phyloP scores from a whole-genome alignment of 345 rosid genomes.

The Populus nigra region DNA sequence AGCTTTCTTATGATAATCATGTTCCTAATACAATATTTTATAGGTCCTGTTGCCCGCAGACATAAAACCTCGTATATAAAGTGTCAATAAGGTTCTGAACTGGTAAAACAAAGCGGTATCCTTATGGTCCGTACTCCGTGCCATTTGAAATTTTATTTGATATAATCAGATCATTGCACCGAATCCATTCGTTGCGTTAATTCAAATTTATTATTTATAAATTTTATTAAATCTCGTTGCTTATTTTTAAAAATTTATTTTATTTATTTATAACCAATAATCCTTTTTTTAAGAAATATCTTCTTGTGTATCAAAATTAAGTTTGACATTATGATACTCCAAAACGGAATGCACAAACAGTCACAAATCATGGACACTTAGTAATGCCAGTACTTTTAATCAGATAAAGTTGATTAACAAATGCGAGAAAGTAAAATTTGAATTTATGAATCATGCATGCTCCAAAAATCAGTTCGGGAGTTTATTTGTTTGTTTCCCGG shows the following conservation, averaged over 20 bases:
- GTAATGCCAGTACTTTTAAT: no score
- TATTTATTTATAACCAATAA: not conserved
- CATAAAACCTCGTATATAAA: not conserved
- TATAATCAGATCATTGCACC: not conserved
- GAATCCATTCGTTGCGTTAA: not conserved
- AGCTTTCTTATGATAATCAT: not conserved
- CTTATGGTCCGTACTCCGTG: not conserved
- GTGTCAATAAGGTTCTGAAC: not conserved
- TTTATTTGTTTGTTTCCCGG: no score
- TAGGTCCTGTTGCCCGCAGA: not conserved
- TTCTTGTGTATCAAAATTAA: no score
- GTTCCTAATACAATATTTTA: not conserved
- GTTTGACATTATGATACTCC: no score
- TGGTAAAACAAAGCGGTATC: not conserved
- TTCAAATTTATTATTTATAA: not conserved
- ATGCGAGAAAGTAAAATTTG: no score
- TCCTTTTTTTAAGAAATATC: not conserved
- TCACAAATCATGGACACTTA: no score
- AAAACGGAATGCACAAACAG: no score
- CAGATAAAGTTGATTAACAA: no score
- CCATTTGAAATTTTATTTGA: not conserved
- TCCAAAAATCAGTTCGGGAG: no score
- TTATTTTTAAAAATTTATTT: not conserved
- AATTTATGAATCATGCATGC: no score
- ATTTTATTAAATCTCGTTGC: not conserved